phyloP scores from a whole-genome alignment of 768 basidiomycete genomes.

The Obba rivulosa region DNA sequence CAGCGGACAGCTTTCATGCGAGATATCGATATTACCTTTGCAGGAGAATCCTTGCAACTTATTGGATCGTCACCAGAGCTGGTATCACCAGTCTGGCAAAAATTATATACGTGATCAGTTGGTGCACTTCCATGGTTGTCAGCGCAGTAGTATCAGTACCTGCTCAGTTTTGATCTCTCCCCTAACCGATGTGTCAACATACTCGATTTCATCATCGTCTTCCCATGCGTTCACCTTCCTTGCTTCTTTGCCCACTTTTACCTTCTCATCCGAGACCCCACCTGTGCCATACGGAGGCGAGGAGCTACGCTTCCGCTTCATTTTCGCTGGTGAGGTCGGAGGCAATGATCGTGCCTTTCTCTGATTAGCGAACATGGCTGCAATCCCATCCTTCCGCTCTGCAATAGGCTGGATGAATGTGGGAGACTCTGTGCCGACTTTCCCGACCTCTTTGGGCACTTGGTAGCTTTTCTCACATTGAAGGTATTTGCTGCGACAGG shows the following conservation, averaged over 20 bases:
- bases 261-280: constrained; percentile 1
- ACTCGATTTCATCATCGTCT: constrained; percentile 18
- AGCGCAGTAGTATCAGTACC: too few relatives aligned
- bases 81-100: too few relatives aligned
- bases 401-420: constrained; percentile 79
- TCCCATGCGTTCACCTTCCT: constrained; percentile 22
- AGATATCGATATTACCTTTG: neutral
- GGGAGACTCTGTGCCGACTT: constrained; percentile 78
- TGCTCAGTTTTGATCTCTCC: neutral
- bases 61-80: too few relatives aligned
- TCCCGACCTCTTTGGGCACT: constrained; percentile 88
- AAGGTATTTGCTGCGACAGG: neutral
- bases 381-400: constrained; percentile 79
- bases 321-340: neutral
- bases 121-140: too few relatives aligned
- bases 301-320: constrained; percentile 26
- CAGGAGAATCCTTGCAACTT: neutral
- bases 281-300: constrained; percentile 3
- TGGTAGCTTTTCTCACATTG: constrained; percentile 52
- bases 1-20: neutral
- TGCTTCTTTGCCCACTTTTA: constrained; percentile 10
- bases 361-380: constrained; percentile 76
- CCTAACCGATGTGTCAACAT: constrained; percentile 5
- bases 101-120: too few relatives aligned
- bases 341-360: neutral